phyloP scores from a whole-genome alignment of 768 basidiomycete genomes.

The Psilocybe tampanensis region DNA sequence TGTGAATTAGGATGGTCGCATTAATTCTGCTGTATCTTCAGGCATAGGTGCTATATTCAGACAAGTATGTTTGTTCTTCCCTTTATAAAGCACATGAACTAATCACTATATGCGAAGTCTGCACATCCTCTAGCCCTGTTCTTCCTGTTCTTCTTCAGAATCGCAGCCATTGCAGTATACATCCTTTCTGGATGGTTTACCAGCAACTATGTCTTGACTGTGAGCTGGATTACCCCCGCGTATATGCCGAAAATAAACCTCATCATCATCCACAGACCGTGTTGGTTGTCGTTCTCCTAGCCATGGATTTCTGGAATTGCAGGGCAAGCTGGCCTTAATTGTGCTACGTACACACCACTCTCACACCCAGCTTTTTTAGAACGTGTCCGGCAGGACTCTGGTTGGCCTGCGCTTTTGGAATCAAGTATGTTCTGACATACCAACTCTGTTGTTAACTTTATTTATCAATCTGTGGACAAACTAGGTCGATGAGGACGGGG shows the following conservation, averaged over 20 bases:
- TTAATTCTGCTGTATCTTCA: slow-evolving; percentile 20
- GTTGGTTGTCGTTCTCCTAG: slow-evolving; percentile 87
- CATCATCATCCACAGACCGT: slow-evolving; percentile 58
- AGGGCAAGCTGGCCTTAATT: slow-evolving; percentile 51
- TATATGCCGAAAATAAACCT: background rate
- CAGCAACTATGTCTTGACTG: slow-evolving; percentile 90
- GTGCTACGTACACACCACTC: background rate
- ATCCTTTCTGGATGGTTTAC: slow-evolving; percentile 92
- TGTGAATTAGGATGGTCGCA: background rate
- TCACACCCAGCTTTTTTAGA: slow-evolving; percentile 44
- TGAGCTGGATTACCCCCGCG: slow-evolving; percentile 40
- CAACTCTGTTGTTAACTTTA: background rate
- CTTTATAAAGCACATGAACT: background rate
- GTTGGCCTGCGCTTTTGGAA: slow-evolving; percentile 99
- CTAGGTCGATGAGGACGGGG: slow-evolving; percentile 96
- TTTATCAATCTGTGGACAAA: background rate
- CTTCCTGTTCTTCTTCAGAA: slow-evolving; percentile 87
- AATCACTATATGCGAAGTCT: slow-evolving; percentile 46
- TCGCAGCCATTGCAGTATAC: slow-evolving; percentile 88
- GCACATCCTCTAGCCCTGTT: slow-evolving; percentile 84
- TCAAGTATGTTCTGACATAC: slow-evolving; percentile 53
- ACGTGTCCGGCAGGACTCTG: slow-evolving; percentile 90
- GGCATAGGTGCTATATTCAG: slow-evolving; percentile 77
- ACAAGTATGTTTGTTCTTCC: slow-evolving; percentile 50
- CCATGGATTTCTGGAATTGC: slow-evolving; percentile 99